Base-by-base conservation (phyloP, 1,139 yeast genomes). In the Geotrichum histeridarum region DNA sequence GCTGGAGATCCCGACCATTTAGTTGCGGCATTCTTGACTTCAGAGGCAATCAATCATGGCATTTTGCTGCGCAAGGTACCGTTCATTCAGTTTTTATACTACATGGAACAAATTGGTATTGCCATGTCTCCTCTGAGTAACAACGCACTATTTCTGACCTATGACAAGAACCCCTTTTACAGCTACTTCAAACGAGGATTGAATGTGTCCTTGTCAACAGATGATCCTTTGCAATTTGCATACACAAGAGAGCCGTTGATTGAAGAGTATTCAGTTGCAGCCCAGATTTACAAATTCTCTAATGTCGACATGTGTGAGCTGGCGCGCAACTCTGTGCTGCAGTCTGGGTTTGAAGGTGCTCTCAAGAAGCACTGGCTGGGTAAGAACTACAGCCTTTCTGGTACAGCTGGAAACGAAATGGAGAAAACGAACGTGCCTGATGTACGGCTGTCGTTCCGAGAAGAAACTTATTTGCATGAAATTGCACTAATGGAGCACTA, bases 1-100 rank as follows among this genome's bases (percentile, higher is more conserved):
- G 99, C 99, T 5, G 99, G 99, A 54, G 98, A 94, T 65, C 96
- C 98, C 1, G 98, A 91, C 65, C 99, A 94, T 73, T 77, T 94
- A 67, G 89, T 91, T 45, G 80, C 93, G 55, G 93, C 99, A 0
- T 94, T 86, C 65, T 73, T 94, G 65, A 82, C 95, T 0, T 83
- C 97, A 0, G 95, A 91, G 66, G 88, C 95, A 51, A 94, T 93
- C 60, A 88, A 95, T 47, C 99, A 94, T 67, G 99, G 99, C 56
- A 94, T 94, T 57, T 72, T 91, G 57, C 76, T 94, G 64, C 81
- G 99, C 70, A 94, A 93, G 70, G 80, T 93, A 48, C 99, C 99
- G 42, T 89, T 87, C 69, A 84, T 94, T 59, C 99, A 94, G 70
- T 94, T 93, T 68, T 74, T 94, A 61, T 94, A 84, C 73, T 94